phyloP scores from a whole-genome alignment of 148 eudicot species.

The Beta vulgaris region DNA sequence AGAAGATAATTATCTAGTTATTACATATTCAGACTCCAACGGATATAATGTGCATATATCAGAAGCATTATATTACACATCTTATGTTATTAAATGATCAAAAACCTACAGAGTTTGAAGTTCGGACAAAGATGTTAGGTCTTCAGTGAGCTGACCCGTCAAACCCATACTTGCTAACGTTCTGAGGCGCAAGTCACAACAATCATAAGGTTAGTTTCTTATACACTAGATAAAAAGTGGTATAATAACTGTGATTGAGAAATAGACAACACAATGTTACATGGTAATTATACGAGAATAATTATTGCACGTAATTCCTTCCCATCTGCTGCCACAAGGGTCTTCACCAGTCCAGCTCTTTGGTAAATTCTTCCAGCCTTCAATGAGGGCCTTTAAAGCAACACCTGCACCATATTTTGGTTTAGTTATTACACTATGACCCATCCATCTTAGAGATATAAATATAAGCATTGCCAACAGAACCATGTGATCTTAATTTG shows the following conservation, averaged over 20 bases:
- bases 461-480: neutral
- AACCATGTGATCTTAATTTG: neutral
- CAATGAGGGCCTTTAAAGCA: conserved; percentile 49
- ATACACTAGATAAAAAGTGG: neutral
- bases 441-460: neutral
- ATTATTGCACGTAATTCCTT: conserved; percentile 54
- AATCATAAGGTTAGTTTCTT: neutral
- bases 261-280: conserved; percentile 38
- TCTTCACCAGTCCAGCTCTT: conserved; percentile 64
- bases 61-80: conserved; percentile 10
- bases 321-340: conserved; percentile 82
- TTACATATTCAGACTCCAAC: neutral
- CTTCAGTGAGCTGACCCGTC: conserved; percentile 52
- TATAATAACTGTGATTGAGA: conserved; percentile 1
- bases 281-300: conserved; percentile 52
- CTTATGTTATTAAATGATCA: conserved; percentile 3
- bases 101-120: conserved; percentile 62
- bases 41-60: neutral
- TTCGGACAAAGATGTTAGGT: conserved; percentile 50
- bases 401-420: conserved; percentile 56
- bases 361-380: conserved; percentile 64
- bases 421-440: neutral
- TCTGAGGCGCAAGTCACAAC: conserved; percentile 44
- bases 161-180: conserved; percentile 53
- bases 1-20: neutral